A percentile compares a stretch with the other conserved stretches of the same genome.
phyloP scores from a whole-genome alignment of 257 asterid species.

The Plantago ovata region DNA sequence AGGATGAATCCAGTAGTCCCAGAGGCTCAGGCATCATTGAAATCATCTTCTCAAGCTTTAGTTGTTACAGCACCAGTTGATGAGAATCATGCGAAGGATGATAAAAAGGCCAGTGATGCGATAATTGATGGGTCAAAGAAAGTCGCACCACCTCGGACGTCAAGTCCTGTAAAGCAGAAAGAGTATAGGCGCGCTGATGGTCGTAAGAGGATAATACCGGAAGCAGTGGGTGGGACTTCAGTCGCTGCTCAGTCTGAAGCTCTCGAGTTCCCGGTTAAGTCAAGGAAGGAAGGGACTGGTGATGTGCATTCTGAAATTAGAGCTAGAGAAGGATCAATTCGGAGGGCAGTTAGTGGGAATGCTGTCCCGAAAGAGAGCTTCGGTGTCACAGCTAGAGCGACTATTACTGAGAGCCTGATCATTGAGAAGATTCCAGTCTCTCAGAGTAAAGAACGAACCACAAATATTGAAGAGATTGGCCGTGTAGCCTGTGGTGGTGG shows the following conservation, averaged over 20 bases:
- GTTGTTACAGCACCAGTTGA: slow-evolving; percentile 32
- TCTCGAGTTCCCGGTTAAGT: slow-evolving; percentile 40
- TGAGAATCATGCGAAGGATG: slow-evolving; percentile 40
- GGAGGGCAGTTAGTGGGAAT: slow-evolving; percentile 44
- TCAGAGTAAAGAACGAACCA: slow-evolving; percentile 54
- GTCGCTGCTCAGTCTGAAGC: slow-evolving; percentile 41
- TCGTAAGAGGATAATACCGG: slow-evolving; percentile 97
- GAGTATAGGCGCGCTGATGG: slow-evolving; percentile 96
- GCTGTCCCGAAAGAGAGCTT: slow-evolving; percentile 54
- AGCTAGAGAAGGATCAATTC: slow-evolving; percentile 41
- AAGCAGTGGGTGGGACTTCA: slow-evolving; percentile 84
- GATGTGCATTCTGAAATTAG: slow-evolving; percentile 30
- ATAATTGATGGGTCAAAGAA: slow-evolving; percentile 44
- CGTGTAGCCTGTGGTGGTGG: slow-evolving; percentile 36
- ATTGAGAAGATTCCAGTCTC: slow-evolving; percentile 70
- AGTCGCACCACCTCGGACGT: slow-evolving; percentile 40
- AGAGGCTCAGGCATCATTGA: slow-evolving; percentile 39
- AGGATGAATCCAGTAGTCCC: slow-evolving; percentile 33
- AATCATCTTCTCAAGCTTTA: slow-evolving; percentile 40
- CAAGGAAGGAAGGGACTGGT: slow-evolving; percentile 45
- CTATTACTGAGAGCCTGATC: slow-evolving; percentile 72
- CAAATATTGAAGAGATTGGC: slow-evolving; percentile 60
- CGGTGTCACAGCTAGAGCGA: slow-evolving; percentile 74
- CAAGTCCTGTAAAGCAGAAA: slow-evolving; percentile 91
- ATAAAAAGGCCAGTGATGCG: slow-evolving; percentile 47